Evolutionary conservation across 176 grass and related monocot species (phyloP), one percentile per base, ranked within the genome.

Genomic region (Rhynchospora pubera): DNA sequence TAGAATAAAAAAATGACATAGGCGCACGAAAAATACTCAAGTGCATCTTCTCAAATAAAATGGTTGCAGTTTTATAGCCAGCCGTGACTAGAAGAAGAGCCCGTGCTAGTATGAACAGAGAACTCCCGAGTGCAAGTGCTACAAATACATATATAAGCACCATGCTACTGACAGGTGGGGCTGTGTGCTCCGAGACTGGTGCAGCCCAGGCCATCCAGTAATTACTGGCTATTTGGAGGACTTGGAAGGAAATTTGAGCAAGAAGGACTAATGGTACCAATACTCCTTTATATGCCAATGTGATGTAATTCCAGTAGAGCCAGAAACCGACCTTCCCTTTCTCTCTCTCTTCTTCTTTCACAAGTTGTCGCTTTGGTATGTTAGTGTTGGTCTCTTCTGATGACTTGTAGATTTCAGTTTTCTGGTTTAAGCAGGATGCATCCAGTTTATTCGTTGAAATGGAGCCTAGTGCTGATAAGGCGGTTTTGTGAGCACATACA

Each of bases 301-400:
- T 92, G n/a, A 94, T 83, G 56, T 90, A 90, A 58, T 83, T 88
- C 88, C 88, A 87, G 59, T 92, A 94, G 56, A 94, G n/a, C 84
- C 60, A 48, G 72, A 78, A 92, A 85, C 88, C 90, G 48, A 91
- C 87, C 21, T 86, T 84, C 39, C 88, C 93, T 87, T 87, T 83
- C 84, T 90, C 93, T 83, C 90, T 92, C 55, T 95, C 93, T 85
- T 95, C 92, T 63, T 91, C 90, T 81, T 85, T 78, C 78, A 92
- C 84, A 11, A 92, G 80, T 78, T 97, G 90, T 43, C 90, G 91
- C 34, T 79, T 87, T 72, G 85, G 79, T 59, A 60, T 42, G 14
- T 6, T 64, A 73, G 57, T n/a, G 58, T 72, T 84, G 9, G 4
- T 62, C 50, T 81, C 84, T 13, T 97, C 90, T 72, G 15, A 71